Evolutionary conservation across 768 basidiomycete species (phyloP).

Genomic region (Galerina marginata): DNA sequence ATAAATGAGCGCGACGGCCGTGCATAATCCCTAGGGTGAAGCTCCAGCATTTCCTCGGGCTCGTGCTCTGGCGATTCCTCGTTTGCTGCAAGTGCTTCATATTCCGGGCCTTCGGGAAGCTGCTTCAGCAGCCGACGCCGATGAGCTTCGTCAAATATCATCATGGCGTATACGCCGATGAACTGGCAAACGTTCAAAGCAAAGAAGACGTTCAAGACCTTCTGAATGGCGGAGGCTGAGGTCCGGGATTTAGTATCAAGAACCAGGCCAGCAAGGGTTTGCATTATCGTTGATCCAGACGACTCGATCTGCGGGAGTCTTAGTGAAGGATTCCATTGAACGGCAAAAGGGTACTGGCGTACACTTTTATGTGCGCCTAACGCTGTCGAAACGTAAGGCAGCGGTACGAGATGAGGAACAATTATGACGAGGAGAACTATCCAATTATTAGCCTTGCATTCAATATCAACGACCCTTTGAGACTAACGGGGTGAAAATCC

Average conservation of each 20-base stretch:
- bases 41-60: conserved; percentile 4
- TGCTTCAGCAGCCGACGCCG: background rate
- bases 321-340: background rate
- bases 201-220: conserved; percentile 15
- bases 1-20: background rate
- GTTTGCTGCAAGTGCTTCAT: conserved; percentile 6
- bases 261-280: conserved; percentile 10
- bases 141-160: conserved; percentile 13
- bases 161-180: conserved; percentile 8
- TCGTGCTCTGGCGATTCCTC: background rate
- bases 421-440: conserved; percentile 17
- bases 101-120: conserved; percentile 1
- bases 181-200: conserved; percentile 15
- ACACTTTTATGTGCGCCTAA: conserved; percentile 19
- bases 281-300: conserved; percentile 15
- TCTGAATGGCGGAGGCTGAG: conserved; percentile 8
- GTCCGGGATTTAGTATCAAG: conserved; percentile 10
- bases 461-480: background rate
- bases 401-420: conserved; percentile 16
- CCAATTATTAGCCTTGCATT: background rate
- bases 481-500: conserved; percentile 15
- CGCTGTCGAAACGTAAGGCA: conserved; percentile 17
- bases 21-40: background rate
- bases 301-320: conserved; percentile 10
- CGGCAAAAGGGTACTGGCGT: background rate